Percentiles rank a stretch among this genome's conserved stretches.
These are phyloP conservation scores for Alternaria viburni DNA, from an alignment of 2,329 filamentous ascomycete species.

Conservation along the genomic window DNA sequence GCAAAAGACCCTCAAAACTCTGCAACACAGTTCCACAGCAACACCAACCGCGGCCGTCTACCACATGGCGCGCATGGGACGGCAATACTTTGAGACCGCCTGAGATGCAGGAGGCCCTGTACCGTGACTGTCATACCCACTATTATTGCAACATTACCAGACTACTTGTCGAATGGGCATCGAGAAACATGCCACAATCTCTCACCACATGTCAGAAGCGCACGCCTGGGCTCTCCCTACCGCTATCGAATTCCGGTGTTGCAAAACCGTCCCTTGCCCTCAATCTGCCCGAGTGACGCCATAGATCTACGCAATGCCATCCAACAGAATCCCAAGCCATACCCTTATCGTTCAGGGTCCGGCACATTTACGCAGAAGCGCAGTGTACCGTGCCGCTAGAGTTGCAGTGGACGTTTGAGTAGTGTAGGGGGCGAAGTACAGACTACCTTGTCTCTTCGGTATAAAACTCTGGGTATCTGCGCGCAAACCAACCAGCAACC, in stretches of 20 bases:
- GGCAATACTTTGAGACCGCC: constrained; percentile 15
- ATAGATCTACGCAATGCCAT: constrained; percentile 19
- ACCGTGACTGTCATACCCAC: constrained; percentile 27
- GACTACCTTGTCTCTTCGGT: constrained; percentile 13
- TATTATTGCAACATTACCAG: constrained; percentile 26
- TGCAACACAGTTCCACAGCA: constrained; percentile 28
- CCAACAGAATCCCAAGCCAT: constrained; percentile 20
- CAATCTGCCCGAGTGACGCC: constrained; percentile 24
- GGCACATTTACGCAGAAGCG: constrained; percentile 21
- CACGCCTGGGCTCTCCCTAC: constrained; percentile 5
- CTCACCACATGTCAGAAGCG: constrained; percentile 17
- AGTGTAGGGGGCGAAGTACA: constrained; percentile 7
- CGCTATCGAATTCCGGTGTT: constrained; percentile 10
- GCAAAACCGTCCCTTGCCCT: constrained; percentile 9
- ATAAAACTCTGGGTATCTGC: constrained; percentile 26
- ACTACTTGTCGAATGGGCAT: constrained; percentile 24
- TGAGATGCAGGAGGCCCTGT: constrained; percentile 14
- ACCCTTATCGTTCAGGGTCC: constrained; percentile 22
- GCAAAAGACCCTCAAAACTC: constrained; percentile 26
- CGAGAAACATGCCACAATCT: constrained; percentile 30
- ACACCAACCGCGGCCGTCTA: constrained; percentile 39
- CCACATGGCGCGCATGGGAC: constrained; percentile 27
- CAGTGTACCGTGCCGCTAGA: constrained; percentile 15
- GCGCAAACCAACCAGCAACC: constrained; percentile 25
- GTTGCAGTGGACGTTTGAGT: constrained; percentile 15